Percentiles rank a stretch among this genome's conserved stretches.
phyloP scores from a whole-genome alignment of 2,329 filamentous ascomycete genomes.

The Arthrobotrys sphaeroides region DNA sequence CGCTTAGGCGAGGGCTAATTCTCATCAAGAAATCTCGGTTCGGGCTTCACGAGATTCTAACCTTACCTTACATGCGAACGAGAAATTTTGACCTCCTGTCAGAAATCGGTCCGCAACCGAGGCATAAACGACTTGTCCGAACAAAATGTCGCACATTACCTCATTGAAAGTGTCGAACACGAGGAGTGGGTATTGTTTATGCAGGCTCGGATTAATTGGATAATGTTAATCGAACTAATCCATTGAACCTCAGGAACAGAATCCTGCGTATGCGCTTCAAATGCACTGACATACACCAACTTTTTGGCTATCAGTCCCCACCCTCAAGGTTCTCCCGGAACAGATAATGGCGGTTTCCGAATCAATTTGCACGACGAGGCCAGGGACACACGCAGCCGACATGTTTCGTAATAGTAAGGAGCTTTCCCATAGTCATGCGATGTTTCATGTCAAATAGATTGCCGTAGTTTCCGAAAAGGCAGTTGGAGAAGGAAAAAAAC shows the following conservation, averaged over 20 bases:
- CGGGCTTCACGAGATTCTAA: conserved; percentile 19
- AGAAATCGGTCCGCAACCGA: conserved; percentile 24
- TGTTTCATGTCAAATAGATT: conserved; percentile 54
- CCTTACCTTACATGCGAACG: conserved; percentile 31
- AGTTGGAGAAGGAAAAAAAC: conserved; percentile 2
- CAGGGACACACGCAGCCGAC: conserved; percentile 45
- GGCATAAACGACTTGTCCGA: conserved; percentile 20
- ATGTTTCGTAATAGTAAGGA: conserved; percentile 49
- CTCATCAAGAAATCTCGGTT: conserved; percentile 42
- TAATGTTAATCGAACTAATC: conserved; percentile 22
- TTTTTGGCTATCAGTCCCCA: conserved; percentile 39
- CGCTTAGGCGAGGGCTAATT: conserved; percentile 49
- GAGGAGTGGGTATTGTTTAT: conserved; percentile 33
- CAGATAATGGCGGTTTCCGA: conserved; percentile 49
- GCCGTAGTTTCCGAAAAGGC: conserved; percentile 51
- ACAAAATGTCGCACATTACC: conserved; percentile 34
- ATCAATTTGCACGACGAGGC: conserved; percentile 36
- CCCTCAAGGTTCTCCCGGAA: conserved; percentile 50
- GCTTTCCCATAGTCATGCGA: conserved; percentile 41
- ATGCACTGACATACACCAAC: conserved; percentile 19
- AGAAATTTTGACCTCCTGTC: conserved; percentile 23
- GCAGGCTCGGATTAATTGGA: conserved; percentile 37
- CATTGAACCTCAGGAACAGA: conserved; percentile 13
- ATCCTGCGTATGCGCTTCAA: conserved; percentile 1
- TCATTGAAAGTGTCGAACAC: conserved; percentile 22